These are phyloP conservation scores for Liriodendron chinense DNA, from an alignment of 164 flowering plant genomes.

Conservation along the genomic window DNA sequence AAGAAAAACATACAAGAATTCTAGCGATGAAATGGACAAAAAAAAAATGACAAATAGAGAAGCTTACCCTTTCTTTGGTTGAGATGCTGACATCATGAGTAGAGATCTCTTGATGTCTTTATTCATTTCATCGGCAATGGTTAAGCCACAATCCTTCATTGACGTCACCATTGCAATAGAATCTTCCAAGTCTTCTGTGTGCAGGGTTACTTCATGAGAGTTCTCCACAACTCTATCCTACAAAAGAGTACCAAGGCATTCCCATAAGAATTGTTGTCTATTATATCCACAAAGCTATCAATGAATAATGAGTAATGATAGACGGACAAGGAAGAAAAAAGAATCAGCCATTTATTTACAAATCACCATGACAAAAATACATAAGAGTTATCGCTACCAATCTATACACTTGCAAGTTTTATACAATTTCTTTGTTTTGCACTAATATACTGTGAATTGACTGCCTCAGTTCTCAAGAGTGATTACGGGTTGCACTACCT, in stretches of 20 bases:
- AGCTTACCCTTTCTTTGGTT: constrained; percentile 50
- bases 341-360: neutral
- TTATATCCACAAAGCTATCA: neutral
- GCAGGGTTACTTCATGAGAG: constrained; percentile 56
- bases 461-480: too few species aligned
- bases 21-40: neutral
- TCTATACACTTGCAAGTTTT: neutral
- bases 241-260: constrained; percentile 2
- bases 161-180: constrained; percentile 65
- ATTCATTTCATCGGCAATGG: constrained; percentile 70
- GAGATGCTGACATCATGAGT: constrained; percentile 46
- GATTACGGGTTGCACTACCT: too few species aligned
- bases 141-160: constrained; percentile 71
- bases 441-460: too few species aligned
- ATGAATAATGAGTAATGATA: neutral
- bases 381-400: neutral
- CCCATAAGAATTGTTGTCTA: neutral
- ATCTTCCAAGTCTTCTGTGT: constrained; percentile 75
- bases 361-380: neutral
- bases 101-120: constrained; percentile 65
- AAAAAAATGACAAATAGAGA: neutral
- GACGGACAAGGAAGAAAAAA: neutral
- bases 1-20: neutral
- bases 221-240: constrained; percentile 43
- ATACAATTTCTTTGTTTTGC: neutral